Evolutionary conservation across 192 early-diverging fungal genomes (phyloP).

Genomic region (Coemansia sp.): DNA sequence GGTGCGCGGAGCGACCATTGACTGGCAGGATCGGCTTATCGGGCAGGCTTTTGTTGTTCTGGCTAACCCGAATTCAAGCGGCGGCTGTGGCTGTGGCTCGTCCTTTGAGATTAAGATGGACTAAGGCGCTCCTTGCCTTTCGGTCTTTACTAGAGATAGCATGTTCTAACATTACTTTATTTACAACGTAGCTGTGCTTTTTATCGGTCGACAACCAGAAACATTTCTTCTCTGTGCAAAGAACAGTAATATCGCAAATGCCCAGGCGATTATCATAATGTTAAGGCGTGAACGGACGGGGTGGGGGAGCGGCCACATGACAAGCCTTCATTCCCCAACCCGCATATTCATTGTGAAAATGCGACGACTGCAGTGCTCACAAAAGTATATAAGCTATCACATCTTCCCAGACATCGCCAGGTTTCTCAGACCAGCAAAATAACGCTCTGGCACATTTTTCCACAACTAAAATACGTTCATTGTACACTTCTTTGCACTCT

Average conservation of each 20-base stretch:
- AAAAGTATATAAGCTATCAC: slow-evolving; percentile 5
- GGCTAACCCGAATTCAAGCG: slow-evolving; percentile 72
- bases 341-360: not conserved
- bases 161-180: too few relatives aligned
- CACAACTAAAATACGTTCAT: not conserved
- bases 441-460: not conserved
- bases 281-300: not conserved
- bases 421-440: too few relatives aligned
- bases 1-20: slow-evolving; percentile 72
- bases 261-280: slow-evolving; percentile 5
- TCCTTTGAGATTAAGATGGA: slow-evolving; percentile 69
- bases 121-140: too few relatives aligned
- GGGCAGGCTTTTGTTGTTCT: slow-evolving; percentile 76
- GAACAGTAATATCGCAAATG: too few relatives aligned
- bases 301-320: not conserved
- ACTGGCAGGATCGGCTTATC: slow-evolving; percentile 79
- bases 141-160: too few relatives aligned
- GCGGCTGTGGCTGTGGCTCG: slow-evolving; percentile 69
- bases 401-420: too few relatives aligned
- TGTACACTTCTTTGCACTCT: not conserved
- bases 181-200: too few relatives aligned
- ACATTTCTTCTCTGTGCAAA: too few relatives aligned
- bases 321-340: too few relatives aligned
- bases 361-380: not conserved
- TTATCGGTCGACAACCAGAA: too few relatives aligned